Evolutionary conservation across 2,329 filamentous ascomycete species (phyloP), one percentile per base, ranked within the genome.

Genomic region (Fusarium fracticaudum): DNA sequence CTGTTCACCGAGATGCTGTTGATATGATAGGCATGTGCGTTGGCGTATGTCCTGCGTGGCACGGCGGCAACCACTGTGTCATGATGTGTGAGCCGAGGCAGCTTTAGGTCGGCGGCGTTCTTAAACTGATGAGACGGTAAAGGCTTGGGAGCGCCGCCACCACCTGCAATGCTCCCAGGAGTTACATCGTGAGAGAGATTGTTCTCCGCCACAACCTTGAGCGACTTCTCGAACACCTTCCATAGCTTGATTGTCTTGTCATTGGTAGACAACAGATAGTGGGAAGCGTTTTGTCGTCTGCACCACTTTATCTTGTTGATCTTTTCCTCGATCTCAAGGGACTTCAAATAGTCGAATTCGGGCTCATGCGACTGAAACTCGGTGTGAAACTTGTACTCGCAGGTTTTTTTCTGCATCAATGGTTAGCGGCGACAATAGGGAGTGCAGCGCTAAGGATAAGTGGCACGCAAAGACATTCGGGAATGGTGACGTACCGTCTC

Each of bases 221-320:
- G 89, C 62, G 96, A 98, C 87, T 99, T 99, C 86, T 99, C 96
- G 80, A 98, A 99, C 58, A 99, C 96, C 84, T 99, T 99, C 96
- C 96, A 99, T 77, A 99, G 88, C 87, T 99, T 99, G 89, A 99
- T 99, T 47, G 96, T 99, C 88, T 99, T 99, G 88, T 99, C 96
- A 83, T 99, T 99, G 79, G 96, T 99, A 48, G 96, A 98, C 65
- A 99, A 91, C 60, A 99, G 91, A 84, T 98, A 99, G 86, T 99
- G 96, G 64, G 96, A 98, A 71, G 96, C 94, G 88, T 99, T 99
- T 85, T 98, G 96, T 85, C 96, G 92, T 81, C 93, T 92, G 84
- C 96, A 99, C 96, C 96, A 99, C 85, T 98, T 99, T 87, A 99
- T 99, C 89, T 99, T 99, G 90, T 99, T 99, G 89, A 99, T 99